Evolutionary conservation across 495 filamentous ascomycete species (phyloP), one percentile per base, ranked within the genome.

Genomic region (Emericellopsis terricola): DNA sequence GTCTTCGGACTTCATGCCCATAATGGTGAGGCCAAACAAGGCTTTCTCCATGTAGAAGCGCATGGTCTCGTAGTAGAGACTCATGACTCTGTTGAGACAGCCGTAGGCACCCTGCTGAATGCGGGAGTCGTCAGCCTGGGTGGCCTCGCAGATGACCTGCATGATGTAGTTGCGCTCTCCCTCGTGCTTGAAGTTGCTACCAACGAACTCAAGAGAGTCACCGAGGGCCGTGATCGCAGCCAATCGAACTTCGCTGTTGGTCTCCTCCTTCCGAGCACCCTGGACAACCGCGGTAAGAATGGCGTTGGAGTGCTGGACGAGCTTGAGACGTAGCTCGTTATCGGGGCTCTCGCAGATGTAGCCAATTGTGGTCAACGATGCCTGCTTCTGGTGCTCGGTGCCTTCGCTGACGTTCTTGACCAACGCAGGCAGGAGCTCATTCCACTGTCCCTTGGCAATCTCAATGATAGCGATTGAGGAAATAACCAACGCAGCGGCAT

Each of bases 11-110:
- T 89, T 92, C 91, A 97, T 97, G 37, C 89, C 91, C 62, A 93
- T 73, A 39, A 96, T 91, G n/a, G 91, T 97, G 10, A 97, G 68
- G 29, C 91, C 89, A 53, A 96, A 97, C 24, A 97, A 65, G 29
- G 89, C 89, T 69, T 94, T 96, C 69, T 97, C 91, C 89, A 97
- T 97, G 64, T 97, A 97, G 62, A 92, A 96, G 46, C 84, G 72
- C 89, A 97, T 97, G 63, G 93, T 86, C 47, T 96, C 89, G 52
- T 97, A 97, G 62, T 97, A 96, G 26, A 93, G 65, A 38, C 67
- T 80, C 89, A 97, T 97, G 53, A 97, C 93, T 47, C 86, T 73
- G 70, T 96, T 96, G 48, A 97, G 56, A 50, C 91, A 97, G 37
- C 87, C 89, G 49, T 92, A 97, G 10, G 91, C 82, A 38, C 81